A percentile compares a stretch with the other conserved stretches of the same genome.
phyloP scores from a whole-genome alignment of 2,329 filamentous ascomycete species.

The Verticillium klebahnii region DNA sequence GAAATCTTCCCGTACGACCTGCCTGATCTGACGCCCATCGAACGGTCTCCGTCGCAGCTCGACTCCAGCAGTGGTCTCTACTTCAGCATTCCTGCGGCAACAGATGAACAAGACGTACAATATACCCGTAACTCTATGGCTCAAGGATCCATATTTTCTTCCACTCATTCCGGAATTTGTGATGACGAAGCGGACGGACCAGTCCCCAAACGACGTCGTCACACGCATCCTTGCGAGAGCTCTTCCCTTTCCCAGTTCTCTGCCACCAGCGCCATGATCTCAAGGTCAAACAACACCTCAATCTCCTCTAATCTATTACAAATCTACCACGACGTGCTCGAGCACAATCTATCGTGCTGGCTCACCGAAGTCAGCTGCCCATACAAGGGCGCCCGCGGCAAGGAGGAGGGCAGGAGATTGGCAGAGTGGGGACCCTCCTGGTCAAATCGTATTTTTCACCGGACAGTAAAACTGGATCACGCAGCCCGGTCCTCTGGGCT shows the following conservation, averaged over 20 bases:
- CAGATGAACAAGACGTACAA: background rate
- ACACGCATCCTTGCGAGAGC: background rate
- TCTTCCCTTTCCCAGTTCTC: conserved; percentile 11
- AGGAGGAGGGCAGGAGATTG: conserved; percentile 17
- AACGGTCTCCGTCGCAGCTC: too few relatives aligned
- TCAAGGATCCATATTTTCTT: background rate
- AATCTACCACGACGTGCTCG: conserved; percentile 50
- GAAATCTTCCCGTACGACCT: too few relatives aligned
- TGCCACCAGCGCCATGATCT: conserved; percentile 17
- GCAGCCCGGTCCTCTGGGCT: conserved; percentile 33
- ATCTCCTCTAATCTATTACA: conserved; percentile 39
- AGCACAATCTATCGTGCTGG: conserved; percentile 50
- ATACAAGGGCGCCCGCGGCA: conserved; percentile 24
- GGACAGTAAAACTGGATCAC: conserved; percentile 42
- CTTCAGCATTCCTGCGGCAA: background rate
- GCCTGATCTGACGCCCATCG: too few relatives aligned
- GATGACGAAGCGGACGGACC: background rate
- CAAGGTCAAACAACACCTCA: conserved; percentile 24
- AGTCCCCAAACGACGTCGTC: background rate
- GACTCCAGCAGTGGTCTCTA: too few relatives aligned
- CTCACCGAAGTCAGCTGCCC: conserved; percentile 48
- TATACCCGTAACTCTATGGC: background rate
- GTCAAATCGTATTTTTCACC: conserved; percentile 45
- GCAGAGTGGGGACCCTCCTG: conserved; percentile 33
- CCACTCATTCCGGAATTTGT: background rate